Conservation (phyloP, 352 stramenopile genomes). For the Phytophthora aleatoria region DNA sequence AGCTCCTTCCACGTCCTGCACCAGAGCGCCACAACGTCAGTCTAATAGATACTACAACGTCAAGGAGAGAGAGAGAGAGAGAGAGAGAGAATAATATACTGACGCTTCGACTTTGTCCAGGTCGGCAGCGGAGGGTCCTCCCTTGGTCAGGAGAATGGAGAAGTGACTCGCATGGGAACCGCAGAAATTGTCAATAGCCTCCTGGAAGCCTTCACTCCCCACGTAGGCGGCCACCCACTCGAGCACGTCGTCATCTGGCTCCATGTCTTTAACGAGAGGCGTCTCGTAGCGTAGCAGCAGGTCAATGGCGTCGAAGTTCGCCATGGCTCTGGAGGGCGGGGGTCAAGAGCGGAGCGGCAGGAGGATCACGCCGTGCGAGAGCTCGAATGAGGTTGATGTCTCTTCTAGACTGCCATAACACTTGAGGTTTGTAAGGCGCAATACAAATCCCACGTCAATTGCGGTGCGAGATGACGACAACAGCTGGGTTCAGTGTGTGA, state of each 20-base stretch:
- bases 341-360: not conserved
- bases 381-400: constrained; percentile 24
- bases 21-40: constrained; percentile 4
- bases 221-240: constrained; percentile 82
- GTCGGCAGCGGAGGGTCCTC: constrained; percentile 57
- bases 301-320: constrained; percentile 80
- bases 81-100: constrained; percentile 12
- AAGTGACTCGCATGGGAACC: constrained; percentile 64
- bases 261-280: constrained; percentile 84
- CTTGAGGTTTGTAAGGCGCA: constrained; percentile 18
- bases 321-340: constrained; percentile 27
- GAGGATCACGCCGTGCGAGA: constrained; percentile 5
- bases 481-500: constrained; percentile 5
- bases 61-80: constrained; percentile 1
- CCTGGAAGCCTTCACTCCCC: constrained; percentile 72
- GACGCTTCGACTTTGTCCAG: constrained; percentile 66
- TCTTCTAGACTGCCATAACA: constrained; percentile 21
- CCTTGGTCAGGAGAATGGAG: constrained; percentile 64
- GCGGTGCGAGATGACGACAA: constrained; percentile 29
- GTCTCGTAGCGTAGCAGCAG: constrained; percentile 80
- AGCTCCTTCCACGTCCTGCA: constrained; percentile 66
- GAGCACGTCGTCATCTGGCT: constrained; percentile 76
- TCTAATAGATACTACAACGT: not conserved
- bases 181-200: constrained; percentile 68
- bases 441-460: constrained; percentile 16